These are phyloP conservation scores for Pelargonium exstipulatum DNA, from an alignment of 441 rosid genomes.

Conservation along the genomic window DNA sequence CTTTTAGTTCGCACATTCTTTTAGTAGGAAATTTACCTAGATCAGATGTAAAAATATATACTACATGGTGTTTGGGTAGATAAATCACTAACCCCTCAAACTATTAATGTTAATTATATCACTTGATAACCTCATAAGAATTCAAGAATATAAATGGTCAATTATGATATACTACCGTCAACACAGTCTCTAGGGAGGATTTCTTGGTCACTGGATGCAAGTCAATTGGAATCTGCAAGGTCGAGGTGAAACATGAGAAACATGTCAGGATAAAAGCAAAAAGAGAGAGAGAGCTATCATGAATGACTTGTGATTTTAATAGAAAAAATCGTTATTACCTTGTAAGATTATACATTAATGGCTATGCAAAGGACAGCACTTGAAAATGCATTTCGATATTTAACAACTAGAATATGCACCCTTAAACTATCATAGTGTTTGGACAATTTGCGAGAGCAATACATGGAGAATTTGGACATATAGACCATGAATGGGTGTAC, in stretches of 20 bases:
- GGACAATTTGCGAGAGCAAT: not conserved
- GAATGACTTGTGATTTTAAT: not conserved
- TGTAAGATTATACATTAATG: not conserved
- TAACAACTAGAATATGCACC: not conserved
- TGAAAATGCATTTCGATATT: not conserved
- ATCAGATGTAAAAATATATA: not conserved
- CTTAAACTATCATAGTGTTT: not conserved
- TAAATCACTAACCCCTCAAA: too few relatives aligned
- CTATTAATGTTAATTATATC: conserved; percentile 12
- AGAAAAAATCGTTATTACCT: not conserved
- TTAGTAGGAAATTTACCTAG: not conserved
- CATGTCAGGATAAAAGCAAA: conserved; percentile 5
- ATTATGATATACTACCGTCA: conserved; percentile 56
- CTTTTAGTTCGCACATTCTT: not conserved
- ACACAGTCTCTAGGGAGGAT: conserved; percentile 92
- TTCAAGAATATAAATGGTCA: conserved; percentile 16
- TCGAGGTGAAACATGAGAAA: conserved; percentile 18
- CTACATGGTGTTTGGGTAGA: not conserved
- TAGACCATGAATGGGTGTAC: not conserved
- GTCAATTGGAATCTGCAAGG: conserved; percentile 81
- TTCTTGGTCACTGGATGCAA: conserved; percentile 90
- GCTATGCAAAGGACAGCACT: not conserved
- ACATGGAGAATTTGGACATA: not conserved
- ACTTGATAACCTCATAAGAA: conserved; percentile 7
- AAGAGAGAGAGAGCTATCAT: conserved; percentile 5